Evolutionary conservation across 1,284 basidiomycete species (phyloP).

Genomic region (Leccinum laetum): DNA sequence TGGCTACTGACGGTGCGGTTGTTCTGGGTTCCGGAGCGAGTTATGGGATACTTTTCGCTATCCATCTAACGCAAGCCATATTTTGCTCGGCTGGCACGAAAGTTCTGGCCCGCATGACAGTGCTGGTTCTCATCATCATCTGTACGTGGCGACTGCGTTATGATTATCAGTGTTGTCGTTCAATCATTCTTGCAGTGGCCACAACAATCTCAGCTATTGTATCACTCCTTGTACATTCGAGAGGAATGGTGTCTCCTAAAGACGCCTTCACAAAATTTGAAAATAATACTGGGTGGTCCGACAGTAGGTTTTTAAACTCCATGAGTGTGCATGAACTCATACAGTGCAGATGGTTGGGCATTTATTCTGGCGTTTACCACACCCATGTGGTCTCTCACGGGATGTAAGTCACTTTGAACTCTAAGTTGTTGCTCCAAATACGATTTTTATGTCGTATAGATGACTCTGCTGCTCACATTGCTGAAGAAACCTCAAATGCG

Average conservation of each 20-base stretch:
- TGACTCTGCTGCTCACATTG: conserved; percentile 72
- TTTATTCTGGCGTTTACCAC: conserved; percentile 23
- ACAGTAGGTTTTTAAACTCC: conserved; percentile 38
- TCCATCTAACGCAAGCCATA: conserved; percentile 58
- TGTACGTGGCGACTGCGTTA: conserved; percentile 33
- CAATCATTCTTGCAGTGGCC: conserved; percentile 38
- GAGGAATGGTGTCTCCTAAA: conserved; percentile 53
- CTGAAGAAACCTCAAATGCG: conserved; percentile 68
- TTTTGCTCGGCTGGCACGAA: conserved; percentile 67
- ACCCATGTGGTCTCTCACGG: conserved; percentile 25
- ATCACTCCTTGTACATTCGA: conserved; percentile 51
- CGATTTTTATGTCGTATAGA: conserved; percentile 4
- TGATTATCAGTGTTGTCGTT: neutral
- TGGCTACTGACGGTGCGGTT: conserved; percentile 50
- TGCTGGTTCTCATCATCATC: conserved; percentile 61
- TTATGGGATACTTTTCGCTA: conserved; percentile 59
- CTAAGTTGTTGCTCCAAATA: neutral
- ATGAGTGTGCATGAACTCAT: neutral
- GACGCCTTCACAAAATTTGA: conserved; percentile 67
- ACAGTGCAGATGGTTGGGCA: conserved; percentile 38
- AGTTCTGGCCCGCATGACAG: conserved; percentile 59
- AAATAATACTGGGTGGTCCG: conserved; percentile 66
- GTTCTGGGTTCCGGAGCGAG: conserved; percentile 54
- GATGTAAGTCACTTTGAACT: conserved; percentile 10
- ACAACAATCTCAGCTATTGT: conserved; percentile 57